phyloP scores from a whole-genome alignment of 495 filamentous ascomycete species.

The Ramalina intermedia region DNA sequence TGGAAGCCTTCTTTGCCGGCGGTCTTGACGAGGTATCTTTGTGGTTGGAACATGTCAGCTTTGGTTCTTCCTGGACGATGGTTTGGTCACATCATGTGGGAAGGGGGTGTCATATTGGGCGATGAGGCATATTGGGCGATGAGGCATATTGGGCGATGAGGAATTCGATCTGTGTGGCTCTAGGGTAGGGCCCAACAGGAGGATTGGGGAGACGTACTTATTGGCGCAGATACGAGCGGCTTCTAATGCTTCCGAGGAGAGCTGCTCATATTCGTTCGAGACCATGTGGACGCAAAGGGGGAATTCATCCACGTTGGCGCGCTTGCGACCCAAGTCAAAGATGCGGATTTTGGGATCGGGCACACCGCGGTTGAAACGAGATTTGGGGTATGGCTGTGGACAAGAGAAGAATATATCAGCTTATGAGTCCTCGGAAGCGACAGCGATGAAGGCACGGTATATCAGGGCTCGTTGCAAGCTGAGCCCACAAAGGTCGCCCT shows the following conservation, averaged over 20 bases:
- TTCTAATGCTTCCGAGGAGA: constrained; percentile 96
- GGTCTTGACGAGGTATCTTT: constrained; percentile 83
- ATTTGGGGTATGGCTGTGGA: constrained; percentile 90
- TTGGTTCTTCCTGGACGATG: background rate
- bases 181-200: no score
- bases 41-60: constrained; percentile 4
- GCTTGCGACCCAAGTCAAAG: constrained; percentile 99
- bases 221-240: constrained; percentile 99
- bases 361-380: constrained; percentile 99
- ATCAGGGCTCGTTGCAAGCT: constrained; percentile 1
- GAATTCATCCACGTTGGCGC: constrained; percentile 96
- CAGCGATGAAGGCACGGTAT: constrained; percentile 19
- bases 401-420: constrained; percentile 18
- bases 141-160: no score
- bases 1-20: constrained; percentile 99
- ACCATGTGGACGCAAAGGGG: constrained; percentile 95
- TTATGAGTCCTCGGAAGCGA: background rate
- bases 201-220: constrained; percentile 46
- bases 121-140: no score
- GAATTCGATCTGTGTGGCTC: no score
- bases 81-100: background rate
- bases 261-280: constrained; percentile 99
- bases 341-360: constrained; percentile 98
- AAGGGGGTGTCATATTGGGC: no score
- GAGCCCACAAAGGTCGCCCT: background rate